A percentile compares a stretch with the other conserved stretches of the same genome.
These are phyloP conservation scores for Phaseolus lunatus DNA, from an alignment of 306 rosid genomes.

Conservation along the genomic window DNA sequence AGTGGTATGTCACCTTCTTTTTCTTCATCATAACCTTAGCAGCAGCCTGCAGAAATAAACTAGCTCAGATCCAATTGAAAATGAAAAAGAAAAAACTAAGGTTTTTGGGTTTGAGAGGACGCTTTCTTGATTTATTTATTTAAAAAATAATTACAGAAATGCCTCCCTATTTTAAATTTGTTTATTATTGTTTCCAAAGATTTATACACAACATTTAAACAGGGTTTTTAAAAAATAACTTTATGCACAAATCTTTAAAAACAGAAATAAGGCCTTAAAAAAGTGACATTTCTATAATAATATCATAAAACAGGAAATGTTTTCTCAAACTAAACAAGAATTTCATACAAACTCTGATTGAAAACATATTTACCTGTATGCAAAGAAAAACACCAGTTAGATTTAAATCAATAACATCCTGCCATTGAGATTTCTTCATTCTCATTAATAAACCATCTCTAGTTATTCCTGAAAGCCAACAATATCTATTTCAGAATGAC, in stretches of 20 bases:
- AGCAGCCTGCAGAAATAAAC: slow-evolving; percentile 71
- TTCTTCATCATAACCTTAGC: slow-evolving; percentile 96
- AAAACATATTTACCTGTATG: slow-evolving; percentile 67
- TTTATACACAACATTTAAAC: not conserved
- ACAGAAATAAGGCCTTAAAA: not conserved
- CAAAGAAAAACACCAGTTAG: slow-evolving; percentile 94
- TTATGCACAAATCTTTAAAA: not conserved
- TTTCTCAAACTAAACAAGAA: slow-evolving; percentile 6
- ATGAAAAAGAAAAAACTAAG: not conserved
- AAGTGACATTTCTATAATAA: not conserved
- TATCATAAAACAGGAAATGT: not conserved
- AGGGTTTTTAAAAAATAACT: not conserved
- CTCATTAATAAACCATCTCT: slow-evolving; percentile 93
- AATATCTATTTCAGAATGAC: slow-evolving; percentile 32
- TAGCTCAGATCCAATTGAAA: slow-evolving; percentile 42
- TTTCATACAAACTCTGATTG: slow-evolving; percentile 15
- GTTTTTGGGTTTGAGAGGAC: not conserved
- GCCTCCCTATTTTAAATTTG: not conserved
- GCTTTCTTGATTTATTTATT: not conserved
- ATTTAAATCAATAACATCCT: slow-evolving; percentile 93
- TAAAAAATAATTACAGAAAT: not conserved
- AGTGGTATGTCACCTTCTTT: slow-evolving; percentile 68
- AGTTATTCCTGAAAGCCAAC: slow-evolving; percentile 79
- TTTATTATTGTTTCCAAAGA: not conserved
- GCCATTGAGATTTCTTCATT: slow-evolving; percentile 95